A percentile compares a stretch with the other conserved stretches of the same genome.
Conservation (phyloP, 2,329 filamentous ascomycete genomes). For the Akanthomyces uredinophilus region DNA sequence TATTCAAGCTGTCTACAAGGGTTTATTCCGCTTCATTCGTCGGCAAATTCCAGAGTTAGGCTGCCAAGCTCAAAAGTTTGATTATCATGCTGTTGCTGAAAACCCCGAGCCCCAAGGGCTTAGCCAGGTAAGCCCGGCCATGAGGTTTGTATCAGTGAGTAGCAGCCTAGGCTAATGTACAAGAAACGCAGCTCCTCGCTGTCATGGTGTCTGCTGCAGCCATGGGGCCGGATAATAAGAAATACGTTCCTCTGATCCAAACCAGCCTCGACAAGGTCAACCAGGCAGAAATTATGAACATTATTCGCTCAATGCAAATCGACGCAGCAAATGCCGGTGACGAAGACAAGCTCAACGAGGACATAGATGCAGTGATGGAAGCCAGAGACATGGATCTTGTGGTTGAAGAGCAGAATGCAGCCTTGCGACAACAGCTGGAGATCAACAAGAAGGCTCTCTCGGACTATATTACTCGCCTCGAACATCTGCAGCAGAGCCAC, state of each 20-base stretch:
- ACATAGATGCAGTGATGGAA: constrained; percentile 36
- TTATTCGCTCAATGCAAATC: constrained; percentile 38
- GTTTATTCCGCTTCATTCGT: constrained; percentile 51
- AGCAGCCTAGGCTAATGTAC: constrained; percentile 20
- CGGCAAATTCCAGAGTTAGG: constrained; percentile 47
- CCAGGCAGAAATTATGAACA: constrained; percentile 42
- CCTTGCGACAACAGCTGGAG: constrained; percentile 47
- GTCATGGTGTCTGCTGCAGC: constrained; percentile 58
- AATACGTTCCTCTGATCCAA: constrained; percentile 46
- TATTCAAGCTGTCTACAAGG: constrained; percentile 50
- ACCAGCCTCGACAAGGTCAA: constrained; percentile 36
- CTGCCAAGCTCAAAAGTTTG: constrained; percentile 46
- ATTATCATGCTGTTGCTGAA: constrained; percentile 55
- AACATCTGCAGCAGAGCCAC: constrained; percentile 56
- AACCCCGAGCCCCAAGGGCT: constrained; percentile 51
- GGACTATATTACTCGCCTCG: constrained; percentile 54
- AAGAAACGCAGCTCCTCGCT: constrained; percentile 51
- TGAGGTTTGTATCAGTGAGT: not conserved
- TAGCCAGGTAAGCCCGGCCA: constrained; percentile 36
- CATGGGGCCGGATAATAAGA: constrained; percentile 50
- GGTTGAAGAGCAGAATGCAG: constrained; percentile 51
- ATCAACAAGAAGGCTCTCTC: constrained; percentile 52
- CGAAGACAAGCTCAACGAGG: constrained; percentile 35
- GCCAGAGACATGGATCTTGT: constrained; percentile 50
- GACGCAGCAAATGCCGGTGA: constrained; percentile 32